Conservation (phyloP, 257 asterid species). For the Handroanthus guayacan region DNA sequence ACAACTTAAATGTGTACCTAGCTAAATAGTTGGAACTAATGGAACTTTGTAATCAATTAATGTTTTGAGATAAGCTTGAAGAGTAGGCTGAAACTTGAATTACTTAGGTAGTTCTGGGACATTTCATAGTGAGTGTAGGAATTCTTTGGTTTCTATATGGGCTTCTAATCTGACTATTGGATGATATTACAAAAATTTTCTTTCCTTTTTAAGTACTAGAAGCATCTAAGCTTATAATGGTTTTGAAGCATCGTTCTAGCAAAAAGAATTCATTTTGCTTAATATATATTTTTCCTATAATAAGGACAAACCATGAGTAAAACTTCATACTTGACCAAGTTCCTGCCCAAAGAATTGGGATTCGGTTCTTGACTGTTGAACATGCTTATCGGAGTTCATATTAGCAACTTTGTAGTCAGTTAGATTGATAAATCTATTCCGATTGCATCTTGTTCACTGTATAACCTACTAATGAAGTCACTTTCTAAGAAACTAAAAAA, state of each 20-base stretch:
- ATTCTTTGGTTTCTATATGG: constrained; percentile 10
- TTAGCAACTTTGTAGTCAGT: neutral
- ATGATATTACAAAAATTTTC: neutral
- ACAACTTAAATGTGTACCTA: constrained; percentile 1
- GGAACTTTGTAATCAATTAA: neutral
- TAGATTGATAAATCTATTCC: constrained; percentile 6
- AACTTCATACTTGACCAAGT: neutral
- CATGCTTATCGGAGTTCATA: neutral
- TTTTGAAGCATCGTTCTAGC: constrained; percentile 15
- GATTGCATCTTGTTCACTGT: constrained; percentile 1
- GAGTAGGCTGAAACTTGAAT: neutral
- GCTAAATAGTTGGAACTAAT: neutral
- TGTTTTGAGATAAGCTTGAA: neutral
- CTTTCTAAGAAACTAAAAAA: neutral
- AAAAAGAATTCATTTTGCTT: neutral
- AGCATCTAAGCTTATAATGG: neutral
- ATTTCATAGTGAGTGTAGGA: neutral
- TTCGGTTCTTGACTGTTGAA: neutral
- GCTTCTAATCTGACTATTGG: neutral
- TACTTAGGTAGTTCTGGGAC: no score
- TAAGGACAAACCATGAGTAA: neutral
- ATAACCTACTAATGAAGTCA: neutral
- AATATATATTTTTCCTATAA: neutral
- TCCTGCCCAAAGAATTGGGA: constrained; percentile 5
- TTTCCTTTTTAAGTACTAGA: neutral